These are phyloP conservation scores for Stentor coeruleus DNA, from an alignment of 73 alveolate species.

Conservation along the genomic window DNA sequence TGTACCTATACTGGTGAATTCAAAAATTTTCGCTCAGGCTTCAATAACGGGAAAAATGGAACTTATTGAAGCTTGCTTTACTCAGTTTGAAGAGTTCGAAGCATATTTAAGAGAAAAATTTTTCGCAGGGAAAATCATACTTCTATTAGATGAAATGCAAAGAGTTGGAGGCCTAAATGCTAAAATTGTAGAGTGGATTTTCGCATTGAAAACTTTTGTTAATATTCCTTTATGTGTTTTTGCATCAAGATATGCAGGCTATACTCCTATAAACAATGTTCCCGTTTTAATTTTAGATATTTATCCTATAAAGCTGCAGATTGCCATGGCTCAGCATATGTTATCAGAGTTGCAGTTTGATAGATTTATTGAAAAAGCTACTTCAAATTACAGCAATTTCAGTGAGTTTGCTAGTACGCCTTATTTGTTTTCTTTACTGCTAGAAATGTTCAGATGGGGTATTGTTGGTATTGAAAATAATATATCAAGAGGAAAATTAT, in stretches of 20 bases:
- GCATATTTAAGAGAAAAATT: slow-evolving; percentile 14
- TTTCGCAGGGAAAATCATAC: slow-evolving; percentile 15
- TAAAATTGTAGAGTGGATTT: background rate
- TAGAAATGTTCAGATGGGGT: slow-evolving; percentile 24
- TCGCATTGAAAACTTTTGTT: background rate
- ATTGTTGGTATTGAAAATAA: background rate
- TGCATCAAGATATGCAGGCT: slow-evolving; percentile 10
- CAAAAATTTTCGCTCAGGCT: background rate
- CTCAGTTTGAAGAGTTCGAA: slow-evolving; percentile 18
- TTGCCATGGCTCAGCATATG: slow-evolving; percentile 21
- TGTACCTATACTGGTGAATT: background rate
- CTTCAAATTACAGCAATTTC: background rate
- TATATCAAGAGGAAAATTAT: slow-evolving; percentile 2
- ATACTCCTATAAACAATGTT: background rate
- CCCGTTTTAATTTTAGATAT: background rate
- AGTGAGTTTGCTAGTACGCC: slow-evolving; percentile 10
- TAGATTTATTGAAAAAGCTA: background rate
- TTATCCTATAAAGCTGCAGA: background rate
- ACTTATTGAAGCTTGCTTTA: slow-evolving; percentile 2
- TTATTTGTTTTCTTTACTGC: background rate
- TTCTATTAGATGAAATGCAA: background rate
- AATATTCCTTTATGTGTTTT: background rate
- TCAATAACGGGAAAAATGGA: background rate
- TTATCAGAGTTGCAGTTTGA: slow-evolving; percentile 5
- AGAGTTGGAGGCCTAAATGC: background rate